These are phyloP conservation scores for Aspergillus tanneri DNA, from an alignment of 2,329 filamentous ascomycete species.

Conservation along the genomic window DNA sequence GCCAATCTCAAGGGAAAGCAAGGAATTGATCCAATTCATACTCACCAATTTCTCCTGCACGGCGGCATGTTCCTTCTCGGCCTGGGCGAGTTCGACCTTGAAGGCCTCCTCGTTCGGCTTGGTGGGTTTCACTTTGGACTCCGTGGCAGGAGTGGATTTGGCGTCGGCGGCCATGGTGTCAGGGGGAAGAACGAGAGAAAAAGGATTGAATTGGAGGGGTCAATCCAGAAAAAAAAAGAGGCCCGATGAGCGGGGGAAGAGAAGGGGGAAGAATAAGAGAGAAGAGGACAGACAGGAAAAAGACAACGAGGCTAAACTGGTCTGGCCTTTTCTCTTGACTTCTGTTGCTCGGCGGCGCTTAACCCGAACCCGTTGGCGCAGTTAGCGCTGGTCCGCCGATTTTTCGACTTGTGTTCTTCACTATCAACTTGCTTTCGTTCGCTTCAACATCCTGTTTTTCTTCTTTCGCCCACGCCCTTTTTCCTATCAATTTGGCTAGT, in stretches of 20 bases:
- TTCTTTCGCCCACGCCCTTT: background rate
- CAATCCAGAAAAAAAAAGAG: slow-evolving; percentile 14
- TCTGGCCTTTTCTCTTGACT: slow-evolving; percentile 21
- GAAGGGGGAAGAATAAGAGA: slow-evolving; percentile 12
- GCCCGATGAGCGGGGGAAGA: slow-evolving; percentile 11
- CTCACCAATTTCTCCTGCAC: slow-evolving; percentile 67
- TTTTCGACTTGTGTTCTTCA: slow-evolving; percentile 1
- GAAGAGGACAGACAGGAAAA: slow-evolving; percentile 21
- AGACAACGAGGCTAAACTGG: slow-evolving; percentile 1
- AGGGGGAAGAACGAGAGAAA: slow-evolving; percentile 2
- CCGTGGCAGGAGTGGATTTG: slow-evolving; percentile 33
- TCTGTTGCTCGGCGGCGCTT: slow-evolving; percentile 24
- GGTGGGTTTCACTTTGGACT: slow-evolving; percentile 63
- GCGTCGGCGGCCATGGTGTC: slow-evolving; percentile 37
- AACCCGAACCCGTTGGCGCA: slow-evolving; percentile 20
- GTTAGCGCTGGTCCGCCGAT: slow-evolving; percentile 26
- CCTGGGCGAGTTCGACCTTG: slow-evolving; percentile 74
- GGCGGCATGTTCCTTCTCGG: slow-evolving; percentile 81
- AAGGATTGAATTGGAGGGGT: slow-evolving; percentile 3
- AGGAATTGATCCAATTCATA: slow-evolving; percentile 6
- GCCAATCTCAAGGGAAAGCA: slow-evolving; percentile 7
- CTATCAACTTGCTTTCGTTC: slow-evolving; percentile 2
- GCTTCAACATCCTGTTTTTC: background rate
- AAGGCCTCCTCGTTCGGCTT: slow-evolving; percentile 85
- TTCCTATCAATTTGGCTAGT: too few relatives aligned